Percentiles rank a stretch among this genome's conserved stretches.
phyloP scores from a whole-genome alignment of 2,329 filamentous ascomycete genomes.

The Seiridium cupressi region DNA sequence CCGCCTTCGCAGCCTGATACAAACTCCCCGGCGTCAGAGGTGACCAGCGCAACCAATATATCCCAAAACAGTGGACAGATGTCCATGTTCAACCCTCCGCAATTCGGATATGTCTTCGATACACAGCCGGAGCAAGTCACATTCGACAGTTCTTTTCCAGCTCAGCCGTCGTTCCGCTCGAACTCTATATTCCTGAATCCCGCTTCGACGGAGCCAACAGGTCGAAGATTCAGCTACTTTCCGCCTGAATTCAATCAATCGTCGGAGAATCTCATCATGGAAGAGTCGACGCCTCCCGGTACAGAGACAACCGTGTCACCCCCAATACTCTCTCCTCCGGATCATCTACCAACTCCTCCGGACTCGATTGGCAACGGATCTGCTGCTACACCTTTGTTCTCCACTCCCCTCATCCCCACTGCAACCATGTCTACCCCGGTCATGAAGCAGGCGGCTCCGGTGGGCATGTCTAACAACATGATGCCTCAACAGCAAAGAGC shows the following conservation, averaged over 20 bases:
- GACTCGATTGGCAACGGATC: constrained; percentile 22
- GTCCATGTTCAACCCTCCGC: constrained; percentile 45
- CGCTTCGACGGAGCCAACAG: constrained; percentile 46
- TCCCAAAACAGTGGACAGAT: constrained; percentile 32
- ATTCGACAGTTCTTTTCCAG: constrained; percentile 39
- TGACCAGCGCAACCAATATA: constrained; percentile 32
- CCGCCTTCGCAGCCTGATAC: constrained; percentile 47
- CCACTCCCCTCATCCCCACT: constrained; percentile 21
- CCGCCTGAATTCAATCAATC: constrained; percentile 52
- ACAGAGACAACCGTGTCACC: constrained; percentile 26
- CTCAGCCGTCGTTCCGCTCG: constrained; percentile 59
- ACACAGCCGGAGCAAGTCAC: constrained; percentile 51
- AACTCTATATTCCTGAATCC: constrained; percentile 66
- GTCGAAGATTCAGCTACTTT: constrained; percentile 62
- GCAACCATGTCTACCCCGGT: constrained; percentile 20
- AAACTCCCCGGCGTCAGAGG: constrained; percentile 46
- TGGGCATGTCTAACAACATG: constrained; percentile 16
- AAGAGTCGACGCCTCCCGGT: constrained; percentile 27
- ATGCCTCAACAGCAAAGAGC: neutral
- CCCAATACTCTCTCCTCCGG: constrained; percentile 24
- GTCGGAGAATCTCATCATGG: constrained; percentile 27
- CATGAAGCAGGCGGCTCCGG: constrained; percentile 20
- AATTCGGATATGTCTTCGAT: constrained; percentile 60
- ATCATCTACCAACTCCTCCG: constrained; percentile 24
- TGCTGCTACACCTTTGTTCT: constrained; percentile 21